These are phyloP conservation scores for Purshia tridentata DNA, from an alignment of 306 rosid species.

Conservation along the genomic window DNA sequence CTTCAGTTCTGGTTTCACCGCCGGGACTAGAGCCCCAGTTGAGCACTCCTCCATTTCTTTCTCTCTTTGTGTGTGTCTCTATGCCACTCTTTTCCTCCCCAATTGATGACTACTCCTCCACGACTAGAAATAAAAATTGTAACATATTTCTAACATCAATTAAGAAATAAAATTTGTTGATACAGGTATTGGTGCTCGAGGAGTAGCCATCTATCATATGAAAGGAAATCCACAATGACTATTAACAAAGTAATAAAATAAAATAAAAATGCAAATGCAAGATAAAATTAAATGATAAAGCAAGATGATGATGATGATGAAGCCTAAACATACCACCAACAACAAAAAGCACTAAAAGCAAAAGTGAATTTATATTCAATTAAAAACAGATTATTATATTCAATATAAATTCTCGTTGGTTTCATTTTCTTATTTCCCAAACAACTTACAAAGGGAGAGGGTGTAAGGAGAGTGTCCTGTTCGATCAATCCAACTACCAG, in stretches of 20 bases:
- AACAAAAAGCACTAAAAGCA: background rate
- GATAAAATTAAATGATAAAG: background rate
- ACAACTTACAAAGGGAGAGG: background rate
- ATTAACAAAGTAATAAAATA: background rate
- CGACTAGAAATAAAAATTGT: background rate
- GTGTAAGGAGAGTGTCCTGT: background rate
- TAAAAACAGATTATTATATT: background rate
- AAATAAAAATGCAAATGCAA: background rate
- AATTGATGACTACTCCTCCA: background rate
- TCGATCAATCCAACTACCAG: background rate
- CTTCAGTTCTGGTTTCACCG: constrained; percentile 30
- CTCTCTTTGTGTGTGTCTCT: constrained; percentile 1
- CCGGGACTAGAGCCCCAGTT: constrained; percentile 43
- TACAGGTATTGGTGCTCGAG: background rate
- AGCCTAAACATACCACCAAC: background rate
- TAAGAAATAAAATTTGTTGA: background rate
- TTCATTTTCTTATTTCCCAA: background rate
- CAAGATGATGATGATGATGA: constrained; percentile 2
- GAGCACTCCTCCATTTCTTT: constrained; percentile 39
- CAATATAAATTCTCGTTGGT: background rate
- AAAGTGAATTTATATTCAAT: background rate
- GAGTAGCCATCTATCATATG: background rate
- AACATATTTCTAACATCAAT: background rate
- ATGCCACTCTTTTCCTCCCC: constrained; percentile 2
- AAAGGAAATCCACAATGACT: background rate